phyloP scores from a whole-genome alignment of 2,329 filamentous ascomycete genomes.

The Pyrenophora tritici-repentis region DNA sequence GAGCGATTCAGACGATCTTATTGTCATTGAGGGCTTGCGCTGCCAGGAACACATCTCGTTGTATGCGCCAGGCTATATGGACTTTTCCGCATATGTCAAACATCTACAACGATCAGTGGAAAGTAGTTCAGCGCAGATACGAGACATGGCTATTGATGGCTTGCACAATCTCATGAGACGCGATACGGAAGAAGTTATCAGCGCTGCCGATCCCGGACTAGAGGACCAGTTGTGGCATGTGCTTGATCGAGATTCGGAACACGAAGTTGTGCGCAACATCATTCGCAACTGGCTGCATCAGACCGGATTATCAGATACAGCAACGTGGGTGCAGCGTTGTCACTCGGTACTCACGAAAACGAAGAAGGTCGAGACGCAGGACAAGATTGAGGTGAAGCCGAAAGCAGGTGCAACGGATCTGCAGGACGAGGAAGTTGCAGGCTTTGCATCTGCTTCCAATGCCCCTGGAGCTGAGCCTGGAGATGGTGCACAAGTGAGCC shows the following conservation, averaged over 20 bases:
- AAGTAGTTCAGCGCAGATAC: slow-evolving; percentile 69
- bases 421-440: slow-evolving; percentile 94
- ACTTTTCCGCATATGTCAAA: slow-evolving; percentile 82
- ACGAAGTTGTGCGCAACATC: slow-evolving; percentile 82
- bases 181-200: slow-evolving; percentile 80
- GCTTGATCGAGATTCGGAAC: slow-evolving; percentile 75
- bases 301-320: slow-evolving; percentile 78
- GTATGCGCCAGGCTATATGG: slow-evolving; percentile 86
- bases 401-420: slow-evolving; percentile 71
- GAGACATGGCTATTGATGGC: slow-evolving; percentile 82
- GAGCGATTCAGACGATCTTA: slow-evolving; percentile 69
- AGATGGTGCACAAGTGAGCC: slow-evolving; percentile 56
- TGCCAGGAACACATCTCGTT: slow-evolving; percentile 91
- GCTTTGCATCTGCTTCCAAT: slow-evolving; percentile 79
- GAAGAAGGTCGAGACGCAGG: slow-evolving; percentile 67
- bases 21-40: slow-evolving; percentile 76
- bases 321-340: slow-evolving; percentile 84
- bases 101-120: slow-evolving; percentile 78
- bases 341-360: slow-evolving; percentile 90
- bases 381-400: slow-evolving; percentile 53
- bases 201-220: slow-evolving; percentile 74
- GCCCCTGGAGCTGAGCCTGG: slow-evolving; percentile 53
- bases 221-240: slow-evolving; percentile 93
- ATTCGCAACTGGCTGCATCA: slow-evolving; percentile 93
- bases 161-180: slow-evolving; percentile 95